Evolutionary conservation across 768 basidiomycete species (phyloP), one percentile per base, ranked within the genome.

Genomic region (Mrakia blollopis): DNA sequence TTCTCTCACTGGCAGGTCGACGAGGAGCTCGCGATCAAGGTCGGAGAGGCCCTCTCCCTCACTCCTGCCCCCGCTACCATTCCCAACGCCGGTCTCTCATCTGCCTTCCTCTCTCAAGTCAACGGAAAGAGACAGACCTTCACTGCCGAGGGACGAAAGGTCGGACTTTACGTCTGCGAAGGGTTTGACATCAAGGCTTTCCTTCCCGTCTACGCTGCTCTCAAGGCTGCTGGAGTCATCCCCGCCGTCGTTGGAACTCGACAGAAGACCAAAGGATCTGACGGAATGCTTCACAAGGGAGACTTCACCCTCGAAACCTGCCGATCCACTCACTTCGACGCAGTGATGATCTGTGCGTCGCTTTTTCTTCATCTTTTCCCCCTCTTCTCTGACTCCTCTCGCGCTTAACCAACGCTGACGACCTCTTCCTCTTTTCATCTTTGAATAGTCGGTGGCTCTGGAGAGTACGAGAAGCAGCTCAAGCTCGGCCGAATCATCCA

Each of bases 291-390:
- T 80, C 86, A 78, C 80, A 88, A 72, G 81, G 85, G 82, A 86
- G 89, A 61, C 88, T 94, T 85, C 89, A 93, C 84, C 9, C 52
- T 78, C 41, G 72, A 78, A 78, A 83, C 83, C 77, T 91, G 90
- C 80, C 87, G 93, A 68, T 92, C 91, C 50, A 94, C 92, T 0
- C 81, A 91, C 82, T 96, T 92, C 80, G 94, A 95, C 82, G 91
- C 92, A 0, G 78, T 94, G 78, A 87, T 91, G 80, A 88, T 95
- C 80, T 89, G 63, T 65, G 30, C 30, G 63, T 65, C 16, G n/a
- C n/a, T n/a, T n/a, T n/a, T n/a, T n/a, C n/a, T n/a, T n/a, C n/a
- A n/a, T n/a, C 18, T 16, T 16, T 52, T 23, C 16, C 50, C 5
- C 50, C 18, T 16, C 23, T 52, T 18, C 30, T n/a, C 28, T 28